phyloP scores from a whole-genome alignment of 495 filamentous ascomycete species.

The Lasiosphaeria miniovina region DNA sequence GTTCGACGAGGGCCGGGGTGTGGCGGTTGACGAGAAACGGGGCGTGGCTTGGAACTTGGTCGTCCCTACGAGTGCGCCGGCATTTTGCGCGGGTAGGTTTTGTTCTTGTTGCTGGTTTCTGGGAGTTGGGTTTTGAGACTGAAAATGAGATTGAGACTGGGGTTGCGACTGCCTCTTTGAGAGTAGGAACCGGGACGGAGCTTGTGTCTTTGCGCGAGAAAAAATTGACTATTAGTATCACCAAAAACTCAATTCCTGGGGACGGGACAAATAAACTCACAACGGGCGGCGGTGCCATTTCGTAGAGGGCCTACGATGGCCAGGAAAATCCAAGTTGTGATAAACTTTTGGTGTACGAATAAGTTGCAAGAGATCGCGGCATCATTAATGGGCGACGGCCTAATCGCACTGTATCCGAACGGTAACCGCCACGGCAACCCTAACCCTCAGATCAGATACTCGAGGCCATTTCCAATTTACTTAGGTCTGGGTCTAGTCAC shows the following conservation, averaged over 20 bases:
- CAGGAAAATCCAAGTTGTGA: too few relatives aligned
- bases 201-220: slow-evolving; percentile 34
- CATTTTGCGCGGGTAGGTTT: neutral
- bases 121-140: slow-evolving; percentile 29
- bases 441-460: too few relatives aligned
- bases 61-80: slow-evolving; percentile 18
- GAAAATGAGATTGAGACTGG: slow-evolving; percentile 24
- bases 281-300: too few relatives aligned
- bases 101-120: slow-evolving; percentile 16
- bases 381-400: too few relatives aligned
- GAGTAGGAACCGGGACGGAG: slow-evolving; percentile 40
- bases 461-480: too few relatives aligned
- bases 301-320: too few relatives aligned
- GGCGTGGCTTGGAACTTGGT: slow-evolving; percentile 39
- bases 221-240: neutral
- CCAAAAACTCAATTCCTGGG: neutral
- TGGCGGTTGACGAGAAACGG: slow-evolving; percentile 35
- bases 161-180: slow-evolving; percentile 33
- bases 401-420: too few relatives aligned
- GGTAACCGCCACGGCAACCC: too few relatives aligned
- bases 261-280: too few relatives aligned
- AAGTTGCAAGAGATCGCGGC: too few relatives aligned
- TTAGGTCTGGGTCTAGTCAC: too few relatives aligned
- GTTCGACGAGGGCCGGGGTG: slow-evolving; percentile 24
- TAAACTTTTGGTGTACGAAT: too few relatives aligned